These are phyloP conservation scores for Magnolia changhungtana DNA, from an alignment of 164 flowering plant species.

Conservation along the genomic window DNA sequence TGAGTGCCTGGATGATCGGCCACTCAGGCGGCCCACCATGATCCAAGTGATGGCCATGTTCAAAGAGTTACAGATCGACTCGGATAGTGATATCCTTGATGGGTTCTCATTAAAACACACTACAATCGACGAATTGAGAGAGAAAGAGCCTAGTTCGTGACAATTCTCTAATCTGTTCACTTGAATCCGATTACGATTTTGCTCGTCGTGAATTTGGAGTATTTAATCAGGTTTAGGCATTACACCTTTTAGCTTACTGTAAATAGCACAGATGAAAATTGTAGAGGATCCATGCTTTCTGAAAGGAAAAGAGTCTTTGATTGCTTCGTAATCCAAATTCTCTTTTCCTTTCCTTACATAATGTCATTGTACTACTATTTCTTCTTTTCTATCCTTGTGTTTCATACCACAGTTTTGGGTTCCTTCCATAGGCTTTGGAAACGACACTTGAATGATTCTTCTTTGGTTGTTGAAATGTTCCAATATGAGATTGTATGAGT, in stretches of 20 bases:
- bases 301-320: slow-evolving; percentile 9
- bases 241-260: slow-evolving; percentile 21
- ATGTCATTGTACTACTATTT: not conserved
- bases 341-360: not conserved
- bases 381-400: not conserved
- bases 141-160: slow-evolving; percentile 23
- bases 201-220: not conserved
- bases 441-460: not conserved
- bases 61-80: slow-evolving; percentile 69
- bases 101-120: slow-evolving; percentile 55
- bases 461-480: not conserved
- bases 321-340: slow-evolving; percentile 4
- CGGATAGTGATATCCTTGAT: slow-evolving; percentile 63
- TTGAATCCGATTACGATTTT: slow-evolving; percentile 1
- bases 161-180: not conserved
- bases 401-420: slow-evolving; percentile 3
- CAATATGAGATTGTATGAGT: not conserved
- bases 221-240: not conserved
- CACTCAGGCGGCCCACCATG: slow-evolving; percentile 83
- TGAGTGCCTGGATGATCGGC: slow-evolving; percentile 79
- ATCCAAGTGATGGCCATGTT: slow-evolving; percentile 94
- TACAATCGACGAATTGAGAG: slow-evolving; percentile 50
- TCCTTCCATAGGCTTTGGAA: not conserved
- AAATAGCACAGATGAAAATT: slow-evolving; percentile 17
- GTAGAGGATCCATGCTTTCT: not conserved